Evolutionary conservation across 345 rosid genomes (phyloP).

Genomic region (Gossypium thurberi): DNA sequence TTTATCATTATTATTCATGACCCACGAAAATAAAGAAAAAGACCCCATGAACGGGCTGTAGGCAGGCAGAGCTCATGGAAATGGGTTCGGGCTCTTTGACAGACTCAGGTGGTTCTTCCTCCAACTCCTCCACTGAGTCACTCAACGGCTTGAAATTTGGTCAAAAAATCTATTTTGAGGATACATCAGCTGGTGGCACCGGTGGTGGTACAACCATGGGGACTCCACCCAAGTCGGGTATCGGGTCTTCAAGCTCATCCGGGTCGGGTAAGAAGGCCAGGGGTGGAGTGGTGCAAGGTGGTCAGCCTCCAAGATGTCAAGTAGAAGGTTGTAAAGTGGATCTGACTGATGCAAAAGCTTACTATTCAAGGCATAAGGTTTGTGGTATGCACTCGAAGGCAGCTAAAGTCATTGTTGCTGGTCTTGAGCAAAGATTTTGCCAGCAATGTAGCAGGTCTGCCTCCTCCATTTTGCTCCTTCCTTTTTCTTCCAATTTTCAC

Average conservation of each 20-base stretch:
- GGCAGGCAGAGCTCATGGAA: constrained; percentile 36
- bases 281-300: constrained; percentile 34
- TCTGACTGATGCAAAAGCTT: constrained; percentile 36
- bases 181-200: constrained; percentile 30
- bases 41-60: constrained; percentile 20
- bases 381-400: constrained; percentile 85
- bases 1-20: not conserved
- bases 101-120: constrained; percentile 45
- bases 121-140: constrained; percentile 44
- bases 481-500: not conserved
- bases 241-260: constrained; percentile 23
- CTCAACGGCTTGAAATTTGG: constrained; percentile 61
- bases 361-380: constrained; percentile 70
- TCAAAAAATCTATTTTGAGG: constrained; percentile 53
- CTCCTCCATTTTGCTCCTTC: not conserved
- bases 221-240: constrained; percentile 10
- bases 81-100: constrained; percentile 54
- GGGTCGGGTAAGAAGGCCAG: constrained; percentile 39
- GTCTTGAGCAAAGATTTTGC: constrained; percentile 60
- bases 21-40: not conserved
- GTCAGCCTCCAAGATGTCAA: constrained; percentile 81
- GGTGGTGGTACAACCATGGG: constrained; percentile 8
- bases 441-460: constrained; percentile 92
- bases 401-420: constrained; percentile 66
- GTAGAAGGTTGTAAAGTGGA: constrained; percentile 91